Evolutionary conservation across 2,329 filamentous ascomycete species (phyloP), one percentile per base, ranked within the genome.

Genomic region (Cercospora nicotianae): DNA sequence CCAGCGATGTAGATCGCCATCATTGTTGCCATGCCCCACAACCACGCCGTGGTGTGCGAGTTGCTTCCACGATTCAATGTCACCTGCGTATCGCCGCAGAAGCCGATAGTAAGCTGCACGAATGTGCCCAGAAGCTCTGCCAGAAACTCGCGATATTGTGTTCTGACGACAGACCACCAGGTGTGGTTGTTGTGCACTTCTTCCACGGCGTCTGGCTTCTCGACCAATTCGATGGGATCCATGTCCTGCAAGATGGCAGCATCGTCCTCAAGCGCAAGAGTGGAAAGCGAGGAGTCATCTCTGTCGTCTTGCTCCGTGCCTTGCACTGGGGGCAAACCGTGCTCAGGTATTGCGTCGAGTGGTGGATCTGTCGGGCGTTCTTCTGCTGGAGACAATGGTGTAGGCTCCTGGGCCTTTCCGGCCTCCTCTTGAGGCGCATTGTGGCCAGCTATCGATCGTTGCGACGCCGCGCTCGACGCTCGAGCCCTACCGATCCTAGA

Each of bases 1-100:
- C 82, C 83, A 3, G 80, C 79, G n/a, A 75, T 72, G 67, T 77
- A 77, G 63, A 77, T 75, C 42, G 78, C 82, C 0, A 82, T 79
- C 83, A 87, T 88, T 3, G 82, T 82, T 1, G 83, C 84, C 7
- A 87, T 77, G 2, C 85, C 85, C 85, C 85, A 87, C 5, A 82
- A 69, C 73, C 72, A 74, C 6, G 72, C 72, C 2, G 81, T 80
- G 9, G 81, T 81, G 68, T 81, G 79, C 3, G 81, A 81, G 33
- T 83, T 84, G 1, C 60, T 65, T 7, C 64, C 67, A n/a, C 67
- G 60, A 33, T 67, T 69, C 16, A 73, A 65, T 1, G 81, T 81
- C 31, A 84, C 80, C 1, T 80, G 80, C 1, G 86, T 77, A 65
- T 86, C 83, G 12, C 81, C 81, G 60, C 80, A 83, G 67, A 87